Base-by-base conservation (phyloP, 306 rosid species). In the Medicago arabica region DNA sequence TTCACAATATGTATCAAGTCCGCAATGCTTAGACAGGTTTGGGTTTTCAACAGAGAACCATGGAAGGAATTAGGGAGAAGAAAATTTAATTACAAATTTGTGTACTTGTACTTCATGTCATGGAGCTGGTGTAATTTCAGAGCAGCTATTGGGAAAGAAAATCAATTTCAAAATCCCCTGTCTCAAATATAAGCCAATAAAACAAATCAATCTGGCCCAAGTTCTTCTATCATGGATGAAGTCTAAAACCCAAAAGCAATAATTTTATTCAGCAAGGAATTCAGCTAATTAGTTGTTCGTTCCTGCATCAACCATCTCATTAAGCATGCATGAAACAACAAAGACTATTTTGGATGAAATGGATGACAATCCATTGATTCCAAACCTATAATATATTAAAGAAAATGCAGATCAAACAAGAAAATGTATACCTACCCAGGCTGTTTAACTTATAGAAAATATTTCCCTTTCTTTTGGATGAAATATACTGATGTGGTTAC, bases 91-190 rank as follows among this genome's bases (percentile, higher is more conserved):
- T 21, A 55, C 59, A 5, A 41, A 54, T n/a, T 25, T 63, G 21
- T 25, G 38, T 53, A 46, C 54, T 61, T 31, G 62, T 31, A 75
- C 28, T 74, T 75, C 38, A 53, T 61, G 31, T 67, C 15, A 38
- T 8, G 49, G 18, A 50, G 69, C 59, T 11, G 75, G 66, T 66
- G 75, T 28, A 41, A 57, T 76, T 44, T 36, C 6, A 46, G 8
- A 61, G 23, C 53, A 18, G 66, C 49, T 55, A 75, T 23, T 50
- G 55, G 25, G 65, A 71, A 78, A 67, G 72, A 51, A 39, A 82
- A 21, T 34, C 16, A 68, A 68, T 31, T 44, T 68, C 70, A 51
- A 53, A 8, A 14, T 34, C 36, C 49, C 43, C 5, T 46, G 41
- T 44, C 36, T 21, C 12, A 12, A 69, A 80, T 43, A 70, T 43